Conservation (phyloP, 176 grass and related monocot genomes). For the Poa annua region DNA sequence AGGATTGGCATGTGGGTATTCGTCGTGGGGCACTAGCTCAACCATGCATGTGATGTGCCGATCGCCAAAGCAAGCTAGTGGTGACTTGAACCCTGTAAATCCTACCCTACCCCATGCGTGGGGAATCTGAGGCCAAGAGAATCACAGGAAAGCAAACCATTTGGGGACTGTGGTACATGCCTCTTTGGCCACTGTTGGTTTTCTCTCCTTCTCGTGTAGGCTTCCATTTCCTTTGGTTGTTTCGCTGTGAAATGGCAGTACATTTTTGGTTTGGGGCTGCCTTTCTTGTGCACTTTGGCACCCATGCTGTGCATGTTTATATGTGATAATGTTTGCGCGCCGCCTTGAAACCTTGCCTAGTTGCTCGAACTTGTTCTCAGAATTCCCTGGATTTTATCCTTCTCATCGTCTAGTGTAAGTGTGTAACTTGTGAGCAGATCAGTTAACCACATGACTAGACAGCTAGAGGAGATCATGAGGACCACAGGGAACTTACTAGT, state of each 20-base stretch:
- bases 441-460: too few species aligned
- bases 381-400: too few species aligned
- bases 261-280: conserved; percentile 35
- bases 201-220: conserved; percentile 27
- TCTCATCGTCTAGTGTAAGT: too few species aligned
- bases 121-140: conserved; percentile 37
- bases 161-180: conserved; percentile 28
- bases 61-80: conserved; percentile 30
- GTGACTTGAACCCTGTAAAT: conserved; percentile 44
- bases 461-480: too few species aligned
- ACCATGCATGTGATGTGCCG: conserved; percentile 38
- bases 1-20: conserved; percentile 44
- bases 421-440: too few species aligned
- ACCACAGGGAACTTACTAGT: too few species aligned
- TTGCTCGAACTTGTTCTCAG: too few species aligned
- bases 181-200: conserved; percentile 37
- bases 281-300: conserved; percentile 34
- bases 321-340: neutral
- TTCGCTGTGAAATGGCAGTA: conserved; percentile 39
- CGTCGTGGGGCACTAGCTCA: conserved; percentile 24
- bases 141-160: conserved; percentile 51
- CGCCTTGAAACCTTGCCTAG: too few species aligned
- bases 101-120: conserved; percentile 27
- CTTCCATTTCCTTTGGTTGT: conserved; percentile 33
- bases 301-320: neutral